A percentile compares a stretch with the other conserved stretches of the same genome.
Evolutionary conservation across 495 filamentous ascomycete genomes (phyloP).

Genomic region (Penicillium paradoxum): DNA sequence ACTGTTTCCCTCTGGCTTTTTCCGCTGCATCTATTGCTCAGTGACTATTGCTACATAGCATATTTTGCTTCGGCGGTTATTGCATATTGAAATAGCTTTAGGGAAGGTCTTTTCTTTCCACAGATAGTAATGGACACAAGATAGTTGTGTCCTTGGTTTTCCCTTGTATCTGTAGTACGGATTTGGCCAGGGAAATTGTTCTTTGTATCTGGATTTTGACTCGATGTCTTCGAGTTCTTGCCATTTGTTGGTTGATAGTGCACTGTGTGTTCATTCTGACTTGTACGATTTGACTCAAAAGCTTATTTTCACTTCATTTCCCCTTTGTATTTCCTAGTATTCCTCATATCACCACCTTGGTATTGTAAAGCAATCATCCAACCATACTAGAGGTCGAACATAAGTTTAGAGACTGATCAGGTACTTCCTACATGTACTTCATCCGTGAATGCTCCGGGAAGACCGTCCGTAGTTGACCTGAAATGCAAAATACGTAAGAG

Average conservation of each 20-base stretch:
- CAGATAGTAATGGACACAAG: constrained; percentile 6
- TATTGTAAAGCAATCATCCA: not conserved
- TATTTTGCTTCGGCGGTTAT: constrained; percentile 10
- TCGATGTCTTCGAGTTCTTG: not conserved
- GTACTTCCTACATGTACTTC: too few relatives aligned
- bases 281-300: not conserved
- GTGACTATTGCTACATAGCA: constrained; percentile 11
- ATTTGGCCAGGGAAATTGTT: not conserved
- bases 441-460: too few relatives aligned
- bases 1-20: constrained; percentile 10
- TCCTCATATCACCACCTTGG: not conserved
- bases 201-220: not conserved
- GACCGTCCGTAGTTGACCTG: too few relatives aligned
- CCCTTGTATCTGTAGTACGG: not conserved
- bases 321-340: not conserved
- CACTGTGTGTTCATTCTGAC: not conserved
- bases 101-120: not conserved
- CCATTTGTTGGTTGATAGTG: not conserved
- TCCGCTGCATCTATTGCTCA: constrained; percentile 15
- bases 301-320: not conserved
- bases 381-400: too few relatives aligned
- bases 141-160: not conserved
- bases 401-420: too few relatives aligned
- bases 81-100: constrained; percentile 19
- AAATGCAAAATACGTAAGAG: too few relatives aligned